Evolutionary conservation across 192 early-diverging fungal genomes (phyloP), one percentile per base, ranked within the genome.

Genomic region (Backusella parvicylindrica): DNA sequence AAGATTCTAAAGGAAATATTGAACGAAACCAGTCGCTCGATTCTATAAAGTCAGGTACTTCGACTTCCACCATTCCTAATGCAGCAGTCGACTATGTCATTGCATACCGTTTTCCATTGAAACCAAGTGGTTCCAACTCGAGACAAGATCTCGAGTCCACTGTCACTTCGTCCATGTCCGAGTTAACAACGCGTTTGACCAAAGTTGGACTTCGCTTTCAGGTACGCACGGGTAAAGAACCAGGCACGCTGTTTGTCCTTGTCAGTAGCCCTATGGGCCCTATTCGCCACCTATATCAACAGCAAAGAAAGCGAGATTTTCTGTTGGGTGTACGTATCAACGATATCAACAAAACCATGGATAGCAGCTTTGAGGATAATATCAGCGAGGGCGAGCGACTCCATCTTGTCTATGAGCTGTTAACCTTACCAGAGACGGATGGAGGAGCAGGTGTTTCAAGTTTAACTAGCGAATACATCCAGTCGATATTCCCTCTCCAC

Each of bases 401-500:
- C 36, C 82, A 92, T 0, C 68, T 93, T 6, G 82, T 94, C 3
- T 81, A 90, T 53, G 87, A 88, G 11, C 82, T 92, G 23, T 85
- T 94, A 31, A 91, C 92, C 2, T 74, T 74, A 13, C 73, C 90
- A 11, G 76, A 67, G 4, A 79, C 70, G 30, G 87, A 91, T 66
- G 90, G 89, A 64, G 92, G 93, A 21, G 89, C 88, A 9, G 88
- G 87, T n/a, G 81, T 91, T 50, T 78, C 86, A 77, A 78, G 86
- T 8, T 67, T 78, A 30, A 35, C 82, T 3, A 80, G 89, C 70
- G 74, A 86, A 6, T 85, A 82, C 80, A 85, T 92, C 1, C 89
- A 90, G 50, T 89, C 89, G 36, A 84, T 98, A 35, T 85, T 94
- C 26, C 88, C 91, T n/a, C 83, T 95, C 67, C 95, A 98, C 67